phyloP scores from a whole-genome alignment of 306 rosid species.

The Sechiopsis laciniata region DNA sequence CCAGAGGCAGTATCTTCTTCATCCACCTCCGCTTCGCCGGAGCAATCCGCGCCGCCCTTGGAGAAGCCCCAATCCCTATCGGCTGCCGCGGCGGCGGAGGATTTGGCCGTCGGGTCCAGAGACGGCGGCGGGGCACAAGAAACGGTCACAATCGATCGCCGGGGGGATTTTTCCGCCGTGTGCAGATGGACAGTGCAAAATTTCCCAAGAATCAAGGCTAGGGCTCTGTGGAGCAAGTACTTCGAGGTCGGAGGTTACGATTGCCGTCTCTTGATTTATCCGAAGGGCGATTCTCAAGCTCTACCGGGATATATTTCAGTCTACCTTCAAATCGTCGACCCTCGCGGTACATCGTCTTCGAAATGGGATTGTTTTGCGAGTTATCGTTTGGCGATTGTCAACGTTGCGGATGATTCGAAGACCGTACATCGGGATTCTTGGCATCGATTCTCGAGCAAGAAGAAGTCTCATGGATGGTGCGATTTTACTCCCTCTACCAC shows the following conservation, averaged over 20 bases:
- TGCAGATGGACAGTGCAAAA: conserved; percentile 93
- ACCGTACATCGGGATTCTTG: conserved; percentile 92
- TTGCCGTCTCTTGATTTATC: conserved; percentile 85
- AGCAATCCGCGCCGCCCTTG: conserved; percentile 48
- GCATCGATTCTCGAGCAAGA: conserved; percentile 94
- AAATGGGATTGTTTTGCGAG: conserved; percentile 99
- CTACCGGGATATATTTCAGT: conserved; percentile 86
- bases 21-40: conserved; percentile 40
- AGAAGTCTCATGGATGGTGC: conserved; percentile 98
- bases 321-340: conserved; percentile 99
- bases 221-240: conserved; percentile 98
- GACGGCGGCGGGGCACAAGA: conserved; percentile 93
- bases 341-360: conserved; percentile 86
- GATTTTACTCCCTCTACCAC: conserved; percentile 89
- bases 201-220: conserved; percentile 84
- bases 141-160: conserved; percentile 67
- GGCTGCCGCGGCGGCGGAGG: conserved; percentile 70
- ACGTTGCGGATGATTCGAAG: conserved; percentile 70
- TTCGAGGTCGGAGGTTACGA: conserved; percentile 99
- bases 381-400: conserved; percentile 81
- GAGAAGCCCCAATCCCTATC: conserved; percentile 38
- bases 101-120: conserved; percentile 46
- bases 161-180: conserved; percentile 77
- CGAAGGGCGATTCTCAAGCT: conserved; percentile 94
- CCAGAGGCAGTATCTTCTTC: conserved; percentile 80